A percentile compares a stretch with the other conserved stretches of the same genome.
phyloP scores from a whole-genome alignment of 345 rosid species.

The Gossypium thurberi region DNA sequence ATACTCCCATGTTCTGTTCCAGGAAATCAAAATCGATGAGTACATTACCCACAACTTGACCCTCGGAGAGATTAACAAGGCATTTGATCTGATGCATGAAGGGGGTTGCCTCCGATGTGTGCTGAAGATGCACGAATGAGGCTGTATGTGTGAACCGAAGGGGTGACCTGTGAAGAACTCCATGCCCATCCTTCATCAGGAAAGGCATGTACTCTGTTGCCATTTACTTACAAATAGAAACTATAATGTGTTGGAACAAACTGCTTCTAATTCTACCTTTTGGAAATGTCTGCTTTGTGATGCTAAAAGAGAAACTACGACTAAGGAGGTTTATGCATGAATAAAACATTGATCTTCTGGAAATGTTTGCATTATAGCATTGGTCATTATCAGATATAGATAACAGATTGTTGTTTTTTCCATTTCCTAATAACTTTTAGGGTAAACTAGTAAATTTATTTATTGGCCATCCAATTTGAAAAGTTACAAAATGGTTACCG shows the following conservation, averaged over 20 bases:
- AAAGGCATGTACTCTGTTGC: not conserved
- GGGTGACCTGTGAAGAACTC: constrained; percentile 15
- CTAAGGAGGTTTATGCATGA: not conserved
- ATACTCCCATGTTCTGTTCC: not conserved
- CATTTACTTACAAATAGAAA: not conserved
- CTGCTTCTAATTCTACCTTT: not conserved
- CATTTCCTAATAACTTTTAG: too few relatives aligned
- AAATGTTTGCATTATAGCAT: too few relatives aligned
- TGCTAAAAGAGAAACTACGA: not conserved
- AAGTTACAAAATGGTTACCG: too few relatives aligned
- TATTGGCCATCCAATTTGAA: too few relatives aligned
- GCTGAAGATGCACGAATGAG: constrained; percentile 37
- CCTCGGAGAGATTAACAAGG: constrained; percentile 65
- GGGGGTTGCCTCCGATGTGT: constrained; percentile 92
- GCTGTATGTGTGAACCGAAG: not conserved
- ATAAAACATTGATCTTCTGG: not conserved
- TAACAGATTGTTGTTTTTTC: too few relatives aligned
- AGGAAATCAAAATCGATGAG: constrained; percentile 73
- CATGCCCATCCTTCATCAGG: not conserved
- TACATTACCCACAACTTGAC: constrained; percentile 58
- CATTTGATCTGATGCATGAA: constrained; percentile 83
- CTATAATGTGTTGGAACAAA: not conserved
- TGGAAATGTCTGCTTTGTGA: not conserved
- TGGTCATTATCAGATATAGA: too few relatives aligned
- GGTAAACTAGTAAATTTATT: too few relatives aligned